phyloP scores from a whole-genome alignment of 2,329 filamentous ascomycete species.

The Verticillium klebahnii region DNA sequence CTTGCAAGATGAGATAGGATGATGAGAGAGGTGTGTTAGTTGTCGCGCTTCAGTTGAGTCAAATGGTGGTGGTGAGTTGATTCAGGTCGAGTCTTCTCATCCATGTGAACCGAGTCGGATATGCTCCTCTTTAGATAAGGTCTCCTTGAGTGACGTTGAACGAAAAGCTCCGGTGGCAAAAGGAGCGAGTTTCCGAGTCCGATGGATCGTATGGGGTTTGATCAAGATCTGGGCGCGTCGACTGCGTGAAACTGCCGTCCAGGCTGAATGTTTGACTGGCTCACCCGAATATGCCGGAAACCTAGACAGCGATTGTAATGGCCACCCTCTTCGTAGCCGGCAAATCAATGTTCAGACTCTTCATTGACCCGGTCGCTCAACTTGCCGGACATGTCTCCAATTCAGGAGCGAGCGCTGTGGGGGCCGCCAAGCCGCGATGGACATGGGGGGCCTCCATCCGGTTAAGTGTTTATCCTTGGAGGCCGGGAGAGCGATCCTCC shows the following conservation, averaged over 20 bases:
- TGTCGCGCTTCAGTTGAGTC: background rate
- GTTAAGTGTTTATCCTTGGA: background rate
- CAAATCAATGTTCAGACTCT: constrained; percentile 1
- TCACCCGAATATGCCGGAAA: background rate
- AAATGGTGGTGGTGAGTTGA: background rate
- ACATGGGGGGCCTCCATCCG: background rate
- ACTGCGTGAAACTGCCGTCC: background rate
- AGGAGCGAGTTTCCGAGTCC: background rate
- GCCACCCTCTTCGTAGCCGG: background rate
- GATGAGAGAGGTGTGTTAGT: background rate
- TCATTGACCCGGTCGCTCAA: background rate
- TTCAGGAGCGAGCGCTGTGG: background rate
- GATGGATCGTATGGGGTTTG: background rate
- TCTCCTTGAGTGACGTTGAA: background rate
- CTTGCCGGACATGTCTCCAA: background rate
- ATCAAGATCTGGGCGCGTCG: background rate
- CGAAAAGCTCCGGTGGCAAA: background rate
- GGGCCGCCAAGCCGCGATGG: background rate
- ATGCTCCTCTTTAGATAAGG: background rate
- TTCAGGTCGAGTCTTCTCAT: background rate
- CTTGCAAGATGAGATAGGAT: background rate
- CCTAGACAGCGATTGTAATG: background rate
- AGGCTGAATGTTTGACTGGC: background rate
- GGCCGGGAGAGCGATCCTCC: background rate
- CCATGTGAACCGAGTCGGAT: background rate